Evolutionary conservation across 306 rosid species (phyloP), one percentile per base, ranked within the genome.

Genomic region (Astragalus glycyphyllos): DNA sequence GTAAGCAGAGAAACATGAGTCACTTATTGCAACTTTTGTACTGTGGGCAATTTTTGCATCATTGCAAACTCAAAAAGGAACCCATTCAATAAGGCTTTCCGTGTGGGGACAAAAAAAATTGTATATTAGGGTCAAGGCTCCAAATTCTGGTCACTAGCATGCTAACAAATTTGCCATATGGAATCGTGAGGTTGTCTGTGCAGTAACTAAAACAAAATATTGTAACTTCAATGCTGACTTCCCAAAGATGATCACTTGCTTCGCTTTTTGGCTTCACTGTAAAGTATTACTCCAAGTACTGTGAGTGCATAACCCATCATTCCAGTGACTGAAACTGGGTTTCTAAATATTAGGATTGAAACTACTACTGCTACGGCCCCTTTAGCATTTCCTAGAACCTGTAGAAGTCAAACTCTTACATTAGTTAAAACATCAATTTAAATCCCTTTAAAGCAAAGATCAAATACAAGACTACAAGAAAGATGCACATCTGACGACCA

Each of bases 281-380:
- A 95, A 65, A 95, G 91, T 72, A 95, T 44, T 59, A 95, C 99
- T 86, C 99, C 99, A 4, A 85, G 35, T 11, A 95, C 99, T 50
- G 99, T 91, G 49, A 95, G 99, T 0, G 92, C 13, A 50, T 95
- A 95, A 71, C 99, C 99, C 65, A 87, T 56, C 99, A 95, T 95
- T 79, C 99, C 99, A n/a, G 99, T 95, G 54, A 95, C 97, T 0
- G 99, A 95, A 2, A 95, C 99, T 7, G 99, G 99, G 74, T 95
- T 95, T 82, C 85, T 89, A 50, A 95, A 95, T 45, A 95, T 95
- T 77, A 91, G 83, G 64, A 95, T 95, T 6, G 99, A 95, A 70
- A 95, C 93, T 67, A 91, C 99, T 57, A 95, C 99, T 0, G 97
- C 99, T 56, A 95, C 99, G 23, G 99, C 99, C 5, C 99, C 99